Evolutionary conservation across 2,329 filamentous ascomycete species (phyloP).

Genomic region (Byssoonygena ceratinophila): DNA sequence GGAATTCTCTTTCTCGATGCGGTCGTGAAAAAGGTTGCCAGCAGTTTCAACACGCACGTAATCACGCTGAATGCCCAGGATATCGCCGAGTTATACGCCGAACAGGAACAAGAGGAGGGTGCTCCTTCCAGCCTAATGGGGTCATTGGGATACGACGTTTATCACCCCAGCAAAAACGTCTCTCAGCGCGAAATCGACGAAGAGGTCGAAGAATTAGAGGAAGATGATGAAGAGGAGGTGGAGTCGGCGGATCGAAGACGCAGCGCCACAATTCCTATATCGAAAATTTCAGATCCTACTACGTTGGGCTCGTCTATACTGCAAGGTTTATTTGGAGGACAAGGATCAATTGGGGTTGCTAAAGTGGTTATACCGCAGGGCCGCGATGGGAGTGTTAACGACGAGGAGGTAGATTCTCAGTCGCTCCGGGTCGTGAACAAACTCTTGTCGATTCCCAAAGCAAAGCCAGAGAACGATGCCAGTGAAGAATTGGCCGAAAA

Average conservation of each 20-base stretch:
- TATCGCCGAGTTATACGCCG: conserved; percentile 34
- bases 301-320: conserved; percentile 13
- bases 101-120: conserved; percentile 32
- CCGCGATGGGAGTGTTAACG: conserved; percentile 6
- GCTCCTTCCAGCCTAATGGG: conserved; percentile 27
- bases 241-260: conserved; percentile 5
- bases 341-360: conserved; percentile 15
- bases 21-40: conserved; percentile 54
- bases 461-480: background rate
- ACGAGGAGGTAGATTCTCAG: conserved; percentile 23
- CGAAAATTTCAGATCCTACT: conserved; percentile 2
- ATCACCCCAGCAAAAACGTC: conserved; percentile 28
- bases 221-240: conserved; percentile 26
- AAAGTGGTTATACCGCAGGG: conserved; percentile 14
- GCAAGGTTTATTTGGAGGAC: conserved; percentile 14
- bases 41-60: conserved; percentile 41
- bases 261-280: background rate
- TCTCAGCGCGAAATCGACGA: conserved; percentile 34
- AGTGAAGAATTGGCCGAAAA: background rate
- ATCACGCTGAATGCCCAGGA: conserved; percentile 38
- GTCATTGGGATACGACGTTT: conserved; percentile 46
- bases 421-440: conserved; percentile 30
- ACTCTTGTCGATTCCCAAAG: conserved; percentile 23
- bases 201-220: conserved; percentile 37
- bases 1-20: conserved; percentile 46